Evolutionary conservation across 306 rosid genomes (phyloP).

Genomic region (Fragaria iinumae): DNA sequence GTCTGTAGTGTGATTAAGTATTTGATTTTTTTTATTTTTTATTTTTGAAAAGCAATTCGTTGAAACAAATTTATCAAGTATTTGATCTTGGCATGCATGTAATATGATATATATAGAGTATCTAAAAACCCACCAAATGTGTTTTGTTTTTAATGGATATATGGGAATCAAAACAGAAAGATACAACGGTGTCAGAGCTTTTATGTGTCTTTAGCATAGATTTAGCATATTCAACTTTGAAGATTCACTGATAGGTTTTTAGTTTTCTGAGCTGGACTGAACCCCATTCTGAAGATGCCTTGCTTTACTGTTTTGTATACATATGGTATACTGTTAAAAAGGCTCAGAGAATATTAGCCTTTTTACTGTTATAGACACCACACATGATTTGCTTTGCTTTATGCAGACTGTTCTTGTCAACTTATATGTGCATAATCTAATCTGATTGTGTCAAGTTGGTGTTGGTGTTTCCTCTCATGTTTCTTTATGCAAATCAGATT

Average conservation of each 20-base stretch:
- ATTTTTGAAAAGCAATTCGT: no score
- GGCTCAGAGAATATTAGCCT: slow-evolving; percentile 5
- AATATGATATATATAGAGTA: background rate
- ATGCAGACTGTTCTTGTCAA: slow-evolving; percentile 1
- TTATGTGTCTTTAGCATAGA: background rate
- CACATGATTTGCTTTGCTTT: slow-evolving; percentile 8
- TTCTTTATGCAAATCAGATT: slow-evolving; percentile 3
- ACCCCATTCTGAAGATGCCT: background rate
- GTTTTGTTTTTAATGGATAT: background rate
- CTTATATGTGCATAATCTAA: background rate
- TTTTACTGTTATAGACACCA: background rate
- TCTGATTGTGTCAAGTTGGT: background rate
- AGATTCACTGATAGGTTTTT: background rate
- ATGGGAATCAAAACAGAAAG: slow-evolving; percentile 13
- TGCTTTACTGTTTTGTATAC: background rate
- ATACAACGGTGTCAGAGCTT: background rate
- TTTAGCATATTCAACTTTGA: background rate
- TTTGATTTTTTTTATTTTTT: no score
- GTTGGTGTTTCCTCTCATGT: slow-evolving; percentile 7
- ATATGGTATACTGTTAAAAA: background rate
- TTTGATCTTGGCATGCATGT: background rate
- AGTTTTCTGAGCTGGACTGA: background rate
- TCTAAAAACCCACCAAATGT: background rate
- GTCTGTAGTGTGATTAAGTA: background rate
- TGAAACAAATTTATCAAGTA: background rate